These are phyloP conservation scores for Rhizophagus sp. DNA, from an alignment of 192 early-diverging fungal species.

Conservation along the genomic window DNA sequence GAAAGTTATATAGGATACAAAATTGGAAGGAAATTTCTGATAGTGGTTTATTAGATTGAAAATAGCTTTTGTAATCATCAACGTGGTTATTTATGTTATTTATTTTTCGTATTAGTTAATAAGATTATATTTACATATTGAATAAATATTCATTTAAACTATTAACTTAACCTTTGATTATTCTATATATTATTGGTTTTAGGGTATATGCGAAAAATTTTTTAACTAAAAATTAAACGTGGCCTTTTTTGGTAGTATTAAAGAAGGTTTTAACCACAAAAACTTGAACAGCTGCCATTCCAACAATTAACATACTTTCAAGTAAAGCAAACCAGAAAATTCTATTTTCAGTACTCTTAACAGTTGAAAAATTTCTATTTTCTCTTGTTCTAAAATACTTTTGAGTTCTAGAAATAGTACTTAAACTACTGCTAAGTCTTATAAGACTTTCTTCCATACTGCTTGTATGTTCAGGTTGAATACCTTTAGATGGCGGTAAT, in stretches of 20 bases:
- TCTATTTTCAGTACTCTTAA: constrained; percentile 79
- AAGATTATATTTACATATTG: too few species aligned
- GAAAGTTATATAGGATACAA: constrained; percentile 20
- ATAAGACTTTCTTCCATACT: constrained; percentile 61
- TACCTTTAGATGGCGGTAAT: constrained; percentile 35
- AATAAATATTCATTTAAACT: background rate
- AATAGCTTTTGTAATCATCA: too few species aligned
- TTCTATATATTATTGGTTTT: background rate
- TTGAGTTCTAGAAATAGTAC: constrained; percentile 76
- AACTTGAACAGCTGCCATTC: constrained; percentile 90
- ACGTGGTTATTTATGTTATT: too few species aligned
- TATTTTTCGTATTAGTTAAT: too few species aligned
- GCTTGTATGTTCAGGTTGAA: constrained; percentile 45
- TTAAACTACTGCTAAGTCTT: constrained; percentile 63
- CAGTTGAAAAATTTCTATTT: constrained; percentile 89
- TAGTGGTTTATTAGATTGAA: constrained; percentile 14
- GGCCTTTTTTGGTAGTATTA: constrained; percentile 63
- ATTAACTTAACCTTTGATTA: background rate
- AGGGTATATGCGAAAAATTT: too few species aligned
- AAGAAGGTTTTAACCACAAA: constrained; percentile 94
- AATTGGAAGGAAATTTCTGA: constrained; percentile 19
- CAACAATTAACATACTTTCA: constrained; percentile 76
- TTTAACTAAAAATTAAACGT: constrained; percentile 40
- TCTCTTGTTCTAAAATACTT: constrained; percentile 89
- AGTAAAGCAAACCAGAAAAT: constrained; percentile 93